Evolutionary conservation across 140 eudicot genomes (phyloP), one percentile per base, ranked within the genome.

Genomic region (Oenanthe javanica): DNA sequence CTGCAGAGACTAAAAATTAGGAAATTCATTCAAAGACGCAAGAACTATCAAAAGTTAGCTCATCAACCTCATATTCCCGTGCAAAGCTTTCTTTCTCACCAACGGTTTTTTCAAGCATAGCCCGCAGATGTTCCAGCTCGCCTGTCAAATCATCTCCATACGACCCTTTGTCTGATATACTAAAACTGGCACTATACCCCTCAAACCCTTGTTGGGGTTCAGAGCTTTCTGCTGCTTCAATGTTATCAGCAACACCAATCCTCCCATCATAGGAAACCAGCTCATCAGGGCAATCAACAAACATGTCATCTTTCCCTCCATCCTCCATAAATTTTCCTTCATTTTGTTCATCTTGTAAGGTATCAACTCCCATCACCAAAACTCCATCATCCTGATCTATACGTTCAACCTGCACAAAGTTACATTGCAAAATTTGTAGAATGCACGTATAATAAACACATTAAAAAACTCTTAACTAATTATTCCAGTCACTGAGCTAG

Each of bases 251-350:
- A 50, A 85, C 78, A 54, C 74, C 54, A 38, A 52, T 48, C 66
- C 64, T 73, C 78, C 69, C 23, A 46, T 79, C 82, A 79, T 13
- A 45, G 38, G 82, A 47, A 47, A 79, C 36, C 83, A 88, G 89
- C 83, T 89, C 98, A 85, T 96, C 99, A 16, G 99, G 91, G 84
- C 97, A 93, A 85, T 96, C 99, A 74, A 91, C 92, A 87, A 96
- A 96, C 91, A 84, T 87, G 78, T 95, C 99, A 79, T 95, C 97
- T 66, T 81, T 92, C 21, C 88, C 97, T 13, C 83, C 97, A 66
- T 96, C 99, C 64, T 92, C 99, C 77, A 80, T 64, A 27, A 87
- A 79, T 80, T 79, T 89, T 72, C 9, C 88, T 40, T 82, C 90
- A 79, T 50, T 79, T 78, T 79, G 84, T 16, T 84, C 87, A 80